phyloP scores from a whole-genome alignment of 2,329 filamentous ascomycete genomes.

The Fusarium denticulatum region DNA sequence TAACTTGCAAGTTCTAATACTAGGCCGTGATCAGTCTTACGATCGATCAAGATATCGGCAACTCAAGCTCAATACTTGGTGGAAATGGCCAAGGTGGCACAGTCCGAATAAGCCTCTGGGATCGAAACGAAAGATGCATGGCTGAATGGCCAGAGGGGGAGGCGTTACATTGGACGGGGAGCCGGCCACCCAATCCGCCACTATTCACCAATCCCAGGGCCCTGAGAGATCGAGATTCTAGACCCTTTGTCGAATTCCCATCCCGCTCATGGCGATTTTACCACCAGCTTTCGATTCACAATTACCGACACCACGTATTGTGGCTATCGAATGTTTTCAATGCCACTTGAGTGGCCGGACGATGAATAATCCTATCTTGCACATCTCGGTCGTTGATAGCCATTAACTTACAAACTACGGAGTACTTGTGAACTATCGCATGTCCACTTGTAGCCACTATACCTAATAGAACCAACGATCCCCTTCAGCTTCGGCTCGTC shows the following conservation, averaged over 20 bases:
- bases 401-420: not conserved
- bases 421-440: not conserved
- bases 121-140: constrained; percentile 18
- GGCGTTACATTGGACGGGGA: constrained; percentile 22
- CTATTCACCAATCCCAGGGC: constrained; percentile 12
- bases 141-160: constrained; percentile 2
- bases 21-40: not conserved
- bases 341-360: not conserved
- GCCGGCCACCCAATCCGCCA: constrained; percentile 8
- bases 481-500: not conserved
- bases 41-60: not conserved
- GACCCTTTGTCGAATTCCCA: constrained; percentile 36
- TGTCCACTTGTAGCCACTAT: not conserved
- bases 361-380: constrained; percentile 4
- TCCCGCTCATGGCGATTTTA: constrained; percentile 30
- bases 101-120: constrained; percentile 8
- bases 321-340: not conserved
- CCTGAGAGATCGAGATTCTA: constrained; percentile 39
- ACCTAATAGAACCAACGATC: not conserved
- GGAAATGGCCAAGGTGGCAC: constrained; percentile 8
- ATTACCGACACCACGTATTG: constrained; percentile 7
- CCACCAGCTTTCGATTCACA: constrained; percentile 6
- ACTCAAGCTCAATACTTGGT: not conserved
- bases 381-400: not conserved
- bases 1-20: not conserved